These are phyloP conservation scores for Alternaria sp. DNA, from an alignment of 2,329 filamentous ascomycete genomes.

Conservation along the genomic window DNA sequence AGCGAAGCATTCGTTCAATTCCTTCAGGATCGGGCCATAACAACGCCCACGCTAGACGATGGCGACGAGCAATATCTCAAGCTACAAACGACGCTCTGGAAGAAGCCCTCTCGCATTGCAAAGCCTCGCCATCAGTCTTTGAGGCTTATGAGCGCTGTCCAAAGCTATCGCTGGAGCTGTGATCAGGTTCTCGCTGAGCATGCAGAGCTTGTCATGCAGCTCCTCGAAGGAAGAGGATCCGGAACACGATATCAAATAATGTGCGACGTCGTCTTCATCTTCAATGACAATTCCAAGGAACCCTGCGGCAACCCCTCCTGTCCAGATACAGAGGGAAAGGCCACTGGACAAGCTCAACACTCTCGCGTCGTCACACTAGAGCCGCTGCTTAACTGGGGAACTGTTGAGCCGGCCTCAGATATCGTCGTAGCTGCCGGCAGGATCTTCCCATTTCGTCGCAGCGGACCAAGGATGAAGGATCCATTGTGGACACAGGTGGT, in stretches of 20 bases:
- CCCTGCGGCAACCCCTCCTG: conserved; percentile 6
- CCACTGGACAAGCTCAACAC: neutral
- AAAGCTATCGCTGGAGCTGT: neutral
- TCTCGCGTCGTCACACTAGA: conserved; percentile 9
- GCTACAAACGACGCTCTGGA: conserved; percentile 19
- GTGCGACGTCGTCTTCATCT: conserved; percentile 7
- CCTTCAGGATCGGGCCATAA: neutral
- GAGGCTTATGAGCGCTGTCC: neutral
- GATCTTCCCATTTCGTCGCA: conserved; percentile 15
- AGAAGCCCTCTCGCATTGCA: neutral
- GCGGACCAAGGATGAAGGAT: conserved; percentile 12
- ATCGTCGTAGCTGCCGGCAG: neutral
- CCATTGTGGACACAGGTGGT: conserved; percentile 13
- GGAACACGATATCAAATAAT: neutral
- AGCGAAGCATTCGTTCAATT: conserved; percentile 3
- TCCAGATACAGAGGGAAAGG: neutral
- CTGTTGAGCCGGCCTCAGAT: conserved; percentile 4
- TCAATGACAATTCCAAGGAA: neutral
- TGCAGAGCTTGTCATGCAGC: neutral
- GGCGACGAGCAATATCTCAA: neutral
- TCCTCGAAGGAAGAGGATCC: neutral
- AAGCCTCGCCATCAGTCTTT: neutral
- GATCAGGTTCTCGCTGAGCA: neutral
- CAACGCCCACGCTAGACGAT: neutral
- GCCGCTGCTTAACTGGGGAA: conserved; percentile 18